These are phyloP conservation scores for Pilobolus umbonatus DNA, from an alignment of 192 early-diverging fungal species.

Conservation along the genomic window DNA sequence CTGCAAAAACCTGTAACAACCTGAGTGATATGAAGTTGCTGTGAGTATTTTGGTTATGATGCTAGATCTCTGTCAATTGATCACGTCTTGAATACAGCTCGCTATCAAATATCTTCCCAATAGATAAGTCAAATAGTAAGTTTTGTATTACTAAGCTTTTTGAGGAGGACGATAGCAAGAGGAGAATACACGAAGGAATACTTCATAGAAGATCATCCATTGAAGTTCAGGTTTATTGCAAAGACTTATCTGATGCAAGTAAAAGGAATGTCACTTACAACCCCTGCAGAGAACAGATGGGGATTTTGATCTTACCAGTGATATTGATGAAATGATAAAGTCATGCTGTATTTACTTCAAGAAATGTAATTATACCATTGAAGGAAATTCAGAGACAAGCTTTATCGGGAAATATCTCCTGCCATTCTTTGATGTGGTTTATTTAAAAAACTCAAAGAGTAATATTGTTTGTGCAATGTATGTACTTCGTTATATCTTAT, in stretches of 20 bases:
- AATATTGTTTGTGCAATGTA: neutral
- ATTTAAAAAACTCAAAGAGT: neutral
- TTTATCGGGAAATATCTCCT: neutral
- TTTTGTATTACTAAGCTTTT: neutral
- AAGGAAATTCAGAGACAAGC: neutral
- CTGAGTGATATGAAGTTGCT: neutral
- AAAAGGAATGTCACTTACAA: neutral
- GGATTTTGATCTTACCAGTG: neutral
- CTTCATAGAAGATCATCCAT: neutral
- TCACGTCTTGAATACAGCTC: too few relatives aligned
- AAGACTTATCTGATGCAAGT: neutral
- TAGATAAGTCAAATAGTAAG: too few relatives aligned
- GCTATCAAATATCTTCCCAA: neutral
- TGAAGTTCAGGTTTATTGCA: neutral
- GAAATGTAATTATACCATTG: neutral
- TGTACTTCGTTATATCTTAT: neutral
- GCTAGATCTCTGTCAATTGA: neutral
- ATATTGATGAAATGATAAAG: neutral
- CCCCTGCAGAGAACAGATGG: neutral
- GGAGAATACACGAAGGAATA: neutral
- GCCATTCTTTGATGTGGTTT: neutral
- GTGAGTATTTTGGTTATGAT: neutral
- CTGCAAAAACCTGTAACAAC: neutral
- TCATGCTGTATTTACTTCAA: neutral
- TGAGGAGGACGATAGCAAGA: neutral